phyloP scores from a whole-genome alignment of 139 green algal genomes.

The Chlamydomonas eustigma region DNA sequence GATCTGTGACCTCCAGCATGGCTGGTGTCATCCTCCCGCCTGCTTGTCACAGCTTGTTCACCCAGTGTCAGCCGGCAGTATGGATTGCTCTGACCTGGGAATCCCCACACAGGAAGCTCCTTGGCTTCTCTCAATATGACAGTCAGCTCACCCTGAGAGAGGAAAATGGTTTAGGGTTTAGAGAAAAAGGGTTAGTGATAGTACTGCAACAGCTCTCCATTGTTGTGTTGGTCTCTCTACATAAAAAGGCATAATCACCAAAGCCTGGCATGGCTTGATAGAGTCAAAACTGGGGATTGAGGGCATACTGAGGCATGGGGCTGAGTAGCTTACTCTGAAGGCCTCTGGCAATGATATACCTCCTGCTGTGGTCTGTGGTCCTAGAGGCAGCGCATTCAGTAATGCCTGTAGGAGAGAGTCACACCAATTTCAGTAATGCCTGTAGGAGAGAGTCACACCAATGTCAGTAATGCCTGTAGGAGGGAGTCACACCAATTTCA shows the following conservation, averaged over 20 bases:
- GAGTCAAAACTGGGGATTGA: no score
- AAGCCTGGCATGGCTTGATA: no score
- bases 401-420: conserved; percentile 49
- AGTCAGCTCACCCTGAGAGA: conserved; percentile 59
- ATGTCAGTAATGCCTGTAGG: no score
- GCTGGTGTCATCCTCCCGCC: conserved; percentile 75
- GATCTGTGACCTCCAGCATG: conserved; percentile 60
- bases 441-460: no score
- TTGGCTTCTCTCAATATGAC: conserved; percentile 76
- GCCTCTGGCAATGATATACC: conserved; percentile 78
- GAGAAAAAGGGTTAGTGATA: neutral
- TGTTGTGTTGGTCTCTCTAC: no score
- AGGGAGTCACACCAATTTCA: no score
- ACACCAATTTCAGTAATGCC: no score
- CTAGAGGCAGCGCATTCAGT: conserved; percentile 75
- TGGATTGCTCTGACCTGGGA: conserved; percentile 87
- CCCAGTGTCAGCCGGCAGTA: conserved; percentile 83
- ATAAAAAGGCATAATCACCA: no score
- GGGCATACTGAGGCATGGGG: no score
- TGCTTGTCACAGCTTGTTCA: conserved; percentile 67
- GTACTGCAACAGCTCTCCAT: no score
- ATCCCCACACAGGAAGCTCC: conserved; percentile 84
- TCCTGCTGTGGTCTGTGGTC: conserved; percentile 74
- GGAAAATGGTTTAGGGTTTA: neutral
- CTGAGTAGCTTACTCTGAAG: conserved; percentile 60